Conservation (phyloP, 495 filamentous ascomycete species). For the Haplographium delicatum region DNA sequence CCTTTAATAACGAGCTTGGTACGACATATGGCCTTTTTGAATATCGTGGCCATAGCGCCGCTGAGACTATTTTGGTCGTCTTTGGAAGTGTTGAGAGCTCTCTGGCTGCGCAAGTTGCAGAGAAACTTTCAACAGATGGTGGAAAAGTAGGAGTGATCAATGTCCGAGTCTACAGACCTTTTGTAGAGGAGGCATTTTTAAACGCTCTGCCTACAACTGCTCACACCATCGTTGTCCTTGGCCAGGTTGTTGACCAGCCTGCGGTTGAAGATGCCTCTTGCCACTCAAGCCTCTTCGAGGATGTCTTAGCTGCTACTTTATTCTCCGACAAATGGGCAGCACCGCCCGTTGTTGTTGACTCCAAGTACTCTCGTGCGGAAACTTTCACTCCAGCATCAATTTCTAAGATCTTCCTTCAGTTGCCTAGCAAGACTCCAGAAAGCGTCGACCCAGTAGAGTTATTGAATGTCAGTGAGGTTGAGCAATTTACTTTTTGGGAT, state of each 20-base stretch:
- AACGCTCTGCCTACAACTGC: constrained; percentile 69
- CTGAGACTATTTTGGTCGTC: constrained; percentile 78
- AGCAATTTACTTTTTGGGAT: constrained; percentile 95
- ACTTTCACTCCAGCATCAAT: constrained; percentile 77
- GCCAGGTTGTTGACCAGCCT: constrained; percentile 49
- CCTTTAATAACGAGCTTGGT: constrained; percentile 88
- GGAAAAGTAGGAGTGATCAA: constrained; percentile 79
- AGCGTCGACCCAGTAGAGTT: constrained; percentile 45
- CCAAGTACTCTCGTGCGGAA: constrained; percentile 83
- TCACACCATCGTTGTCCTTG: constrained; percentile 63
- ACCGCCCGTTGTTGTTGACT: constrained; percentile 60
- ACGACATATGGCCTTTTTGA: constrained; percentile 91
- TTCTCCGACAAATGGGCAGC: constrained; percentile 64
- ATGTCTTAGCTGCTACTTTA: constrained; percentile 77
- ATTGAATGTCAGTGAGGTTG: constrained; percentile 43
- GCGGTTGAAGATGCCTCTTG: constrained; percentile 62
- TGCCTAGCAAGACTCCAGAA: constrained; percentile 42
- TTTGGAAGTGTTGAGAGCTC: constrained; percentile 90
- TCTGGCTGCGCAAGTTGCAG: constrained; percentile 74
- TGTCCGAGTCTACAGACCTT: constrained; percentile 90
- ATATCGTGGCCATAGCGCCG: constrained; percentile 77
- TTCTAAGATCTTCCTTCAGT: constrained; percentile 59
- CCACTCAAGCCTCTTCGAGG: constrained; percentile 79
- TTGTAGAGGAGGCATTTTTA: constrained; percentile 89
- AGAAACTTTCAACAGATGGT: constrained; percentile 63